Evolutionary conservation across 1,139 yeast genomes (phyloP), one percentile per base, ranked within the genome.

Genomic region (Pichia sp.): DNA sequence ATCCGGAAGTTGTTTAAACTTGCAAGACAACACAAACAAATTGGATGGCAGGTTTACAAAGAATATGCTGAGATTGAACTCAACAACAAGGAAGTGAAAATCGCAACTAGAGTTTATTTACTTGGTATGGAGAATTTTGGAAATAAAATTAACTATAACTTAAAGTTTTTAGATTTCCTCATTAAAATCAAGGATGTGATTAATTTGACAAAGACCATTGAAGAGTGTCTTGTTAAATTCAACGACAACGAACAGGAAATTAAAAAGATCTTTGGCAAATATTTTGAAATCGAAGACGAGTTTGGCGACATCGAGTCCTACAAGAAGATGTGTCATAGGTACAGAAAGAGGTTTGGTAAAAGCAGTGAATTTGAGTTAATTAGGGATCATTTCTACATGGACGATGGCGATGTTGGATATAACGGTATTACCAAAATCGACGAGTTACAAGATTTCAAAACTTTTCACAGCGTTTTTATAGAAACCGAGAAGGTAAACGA

Each of bases 61-160:
- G 94, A 86, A 44, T 83, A 86, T 55, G 95, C 97, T 0, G 71
- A 79, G 59, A 72, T 90, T 69, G 98, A 92, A 60, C 81, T 80
- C 56, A 75, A 74, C 47, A 73, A 59, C 39, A 31, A 31, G 10
- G 76, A 83, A 51, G 69, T 74, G 43, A 81, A 79, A 44, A 79
- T 85, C 37, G 92, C 97, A 0, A 69, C 76, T 44, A 82, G 82
- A 58, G 81, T 90, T 36, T 83, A 87, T 62, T 95, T 85, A 52
- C 65, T 87, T 42, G 97, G 95, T 2, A 66, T 84, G 66, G 84
- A 79, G 59, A 64, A 75, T 48, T 65, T 64, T 29, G 65, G 69
- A 4, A 62, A 67, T 27, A 73, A 78, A 52, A 83, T 85, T 3
- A 75, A 72, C 29, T 90, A 81, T 59, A 71, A 88, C 41, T 69